A percentile compares a stretch with the other conserved stretches of the same genome.
Conservation (phyloP, 805 yeast genomes). For the Ogataea neopini region DNA sequence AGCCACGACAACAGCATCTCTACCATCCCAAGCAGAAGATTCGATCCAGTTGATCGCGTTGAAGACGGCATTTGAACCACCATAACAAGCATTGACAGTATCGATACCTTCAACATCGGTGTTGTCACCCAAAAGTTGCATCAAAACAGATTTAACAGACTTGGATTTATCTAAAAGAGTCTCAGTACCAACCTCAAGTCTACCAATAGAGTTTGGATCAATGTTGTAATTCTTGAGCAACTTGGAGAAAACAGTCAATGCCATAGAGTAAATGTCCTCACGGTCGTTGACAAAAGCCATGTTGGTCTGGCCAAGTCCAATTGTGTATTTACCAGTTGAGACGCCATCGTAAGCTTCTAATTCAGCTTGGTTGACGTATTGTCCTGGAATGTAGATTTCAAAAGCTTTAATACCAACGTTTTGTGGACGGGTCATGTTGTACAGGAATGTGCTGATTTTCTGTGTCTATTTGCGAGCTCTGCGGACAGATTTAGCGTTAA, state of each 20-base stretch:
- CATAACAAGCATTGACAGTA: slow-evolving; percentile 96
- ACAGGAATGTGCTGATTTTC: not conserved
- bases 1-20: slow-evolving; percentile 94
- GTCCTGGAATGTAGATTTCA: slow-evolving; percentile 86
- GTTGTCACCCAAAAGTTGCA: slow-evolving; percentile 90
- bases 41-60: slow-evolving; percentile 96
- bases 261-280: slow-evolving; percentile 93
- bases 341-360: slow-evolving; percentile 84
- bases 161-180: slow-evolving; percentile 95
- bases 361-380: slow-evolving; percentile 83
- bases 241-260: slow-evolving; percentile 82
- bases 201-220: slow-evolving; percentile 80
- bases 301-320: slow-evolving; percentile 97
- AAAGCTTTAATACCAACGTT: slow-evolving; percentile 97
- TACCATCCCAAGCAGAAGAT: slow-evolving; percentile 96
- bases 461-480: not conserved
- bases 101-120: slow-evolving; percentile 94
- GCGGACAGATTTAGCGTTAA: slow-evolving; percentile 4
- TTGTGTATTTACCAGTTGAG: slow-evolving; percentile 93
- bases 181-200: slow-evolving; percentile 98
- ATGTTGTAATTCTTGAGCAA: slow-evolving; percentile 79
- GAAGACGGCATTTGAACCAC: slow-evolving; percentile 94
- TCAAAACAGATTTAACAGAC: slow-evolving; percentile 91
- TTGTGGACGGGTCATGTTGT: slow-evolving; percentile 51
- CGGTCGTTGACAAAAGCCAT: slow-evolving; percentile 97